phyloP scores from a whole-genome alignment of 768 basidiomycete species.

The Fomitopsis serialis region DNA sequence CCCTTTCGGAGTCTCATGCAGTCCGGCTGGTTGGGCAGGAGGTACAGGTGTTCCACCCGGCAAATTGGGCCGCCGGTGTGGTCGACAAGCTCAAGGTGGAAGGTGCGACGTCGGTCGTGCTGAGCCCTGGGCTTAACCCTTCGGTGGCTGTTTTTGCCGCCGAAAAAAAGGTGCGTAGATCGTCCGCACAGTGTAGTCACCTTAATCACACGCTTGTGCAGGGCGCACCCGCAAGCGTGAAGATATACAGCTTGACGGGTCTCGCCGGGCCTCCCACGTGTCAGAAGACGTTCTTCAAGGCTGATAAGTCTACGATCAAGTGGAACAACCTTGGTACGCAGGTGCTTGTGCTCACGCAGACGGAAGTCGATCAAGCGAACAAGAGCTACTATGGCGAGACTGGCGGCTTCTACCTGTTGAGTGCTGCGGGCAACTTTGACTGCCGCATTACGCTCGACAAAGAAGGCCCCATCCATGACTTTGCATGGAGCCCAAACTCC shows the following conservation, averaged over 20 bases:
- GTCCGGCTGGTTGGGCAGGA: constrained; percentile 76
- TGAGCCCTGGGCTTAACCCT: constrained; percentile 84
- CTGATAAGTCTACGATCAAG: constrained; percentile 88
- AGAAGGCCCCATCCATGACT: constrained; percentile 97
- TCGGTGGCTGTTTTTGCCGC: constrained; percentile 88
- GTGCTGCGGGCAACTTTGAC: constrained; percentile 90
- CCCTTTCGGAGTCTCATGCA: constrained; percentile 83
- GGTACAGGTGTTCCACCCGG: constrained; percentile 78
- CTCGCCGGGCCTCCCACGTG: constrained; percentile 65
- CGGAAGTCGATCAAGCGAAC: constrained; percentile 95
- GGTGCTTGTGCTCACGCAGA: constrained; percentile 86
- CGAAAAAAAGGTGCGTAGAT: constrained; percentile 75
- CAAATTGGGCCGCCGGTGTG: constrained; percentile 75
- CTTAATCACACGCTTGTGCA: constrained; percentile 20
- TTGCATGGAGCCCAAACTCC: constrained; percentile 92
- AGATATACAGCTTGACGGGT: constrained; percentile 70
- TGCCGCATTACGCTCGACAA: constrained; percentile 86
- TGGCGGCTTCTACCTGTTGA: constrained; percentile 80
- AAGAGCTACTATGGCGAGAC: constrained; percentile 99
- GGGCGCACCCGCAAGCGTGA: constrained; percentile 86
- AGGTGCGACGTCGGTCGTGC: constrained; percentile 66
- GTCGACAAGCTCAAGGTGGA: constrained; percentile 81
- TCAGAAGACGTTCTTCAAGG: constrained; percentile 93
- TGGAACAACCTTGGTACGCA: constrained; percentile 96
- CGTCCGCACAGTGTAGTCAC: neutral